Base-by-base conservation (phyloP, 805 yeast species). In the Saccharomycopsis selenospora region DNA sequence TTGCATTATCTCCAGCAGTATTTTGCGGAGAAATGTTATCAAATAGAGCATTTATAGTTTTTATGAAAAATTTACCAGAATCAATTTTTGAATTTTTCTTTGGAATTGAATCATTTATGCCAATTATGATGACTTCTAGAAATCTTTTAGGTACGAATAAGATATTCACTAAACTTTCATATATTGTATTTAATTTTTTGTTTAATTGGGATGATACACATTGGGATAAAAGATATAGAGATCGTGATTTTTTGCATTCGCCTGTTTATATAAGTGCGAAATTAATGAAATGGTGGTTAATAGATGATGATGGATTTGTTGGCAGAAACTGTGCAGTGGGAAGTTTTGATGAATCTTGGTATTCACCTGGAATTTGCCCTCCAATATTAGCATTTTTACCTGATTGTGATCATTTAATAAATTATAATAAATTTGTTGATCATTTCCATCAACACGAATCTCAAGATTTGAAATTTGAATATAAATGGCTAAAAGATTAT, bases 1-100 rank as follows among this genome's bases (percentile, higher is more conserved):
- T 90, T 49, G 96, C 95, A 1, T 75, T 90, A 41, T 86, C 96
- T 0, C 98, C 98, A 0, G 97, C 97, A 1, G 83, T 91, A 74
- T 93, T 78, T 60, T 95, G 95, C 0, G 98, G 98, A 0, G 70
- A 79, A 1, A 65, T 89, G 41, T 68, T 91, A 25, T 76, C 84
- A 56, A 76, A 75, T 23, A 75, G 82, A 45, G 38, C 65, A 2
- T 85, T 85, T 61, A 78, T 85, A 23, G 71, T 69, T 55, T 77
- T 82, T 54, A 78, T 85, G 64, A 75, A 80, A n/a, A 59, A 58
- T 41, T 66, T 80, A 48, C 73, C 79, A 0, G 65, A 70, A 17
- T 54, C 65, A 4, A 53, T 65, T 4, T 79, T 63, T 57, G 71
- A 75, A 23, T 57, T 70, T 41, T 68, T 83, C 33, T 86, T 89